Evolutionary conservation across 106 monocot genomes (phyloP).

Genomic region (Dioscorea zingiberensis): DNA sequence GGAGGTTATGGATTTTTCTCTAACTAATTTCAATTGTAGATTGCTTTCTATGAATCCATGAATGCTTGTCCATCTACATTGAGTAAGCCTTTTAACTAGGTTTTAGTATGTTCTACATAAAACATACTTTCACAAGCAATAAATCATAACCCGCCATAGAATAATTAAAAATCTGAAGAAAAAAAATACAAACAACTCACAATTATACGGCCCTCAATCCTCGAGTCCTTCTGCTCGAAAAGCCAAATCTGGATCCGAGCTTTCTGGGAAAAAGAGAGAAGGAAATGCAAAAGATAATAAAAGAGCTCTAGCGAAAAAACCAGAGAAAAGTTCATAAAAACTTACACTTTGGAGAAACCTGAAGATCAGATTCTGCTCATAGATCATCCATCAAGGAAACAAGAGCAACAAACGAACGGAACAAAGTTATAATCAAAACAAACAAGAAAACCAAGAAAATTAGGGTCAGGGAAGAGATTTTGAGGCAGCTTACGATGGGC

Average conservation of each 20-base stretch:
- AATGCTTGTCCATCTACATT: too few species aligned
- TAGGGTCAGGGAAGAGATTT: neutral
- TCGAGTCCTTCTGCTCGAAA: constrained; percentile 78
- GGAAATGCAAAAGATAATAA: neutral
- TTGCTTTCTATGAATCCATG: too few species aligned
- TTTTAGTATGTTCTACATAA: too few species aligned
- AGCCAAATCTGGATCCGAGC: constrained; percentile 86
- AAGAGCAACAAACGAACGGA: too few species aligned
- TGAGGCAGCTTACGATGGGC: constrained; percentile 44
- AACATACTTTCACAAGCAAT: neutral
- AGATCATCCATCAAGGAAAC: neutral
- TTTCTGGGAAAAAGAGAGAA: constrained; percentile 40
- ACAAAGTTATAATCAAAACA: neutral
- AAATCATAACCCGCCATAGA: neutral
- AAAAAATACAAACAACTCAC: constrained; percentile 17
- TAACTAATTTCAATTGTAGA: too few species aligned
- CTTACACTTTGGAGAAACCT: constrained; percentile 97
- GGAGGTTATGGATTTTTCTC: too few species aligned
- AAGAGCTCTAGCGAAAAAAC: neutral
- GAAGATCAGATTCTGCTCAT: constrained; percentile 85
- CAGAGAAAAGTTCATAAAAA: neutral
- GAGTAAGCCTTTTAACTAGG: too few species aligned
- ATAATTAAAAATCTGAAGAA: neutral
- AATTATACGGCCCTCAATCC: constrained; percentile 82
- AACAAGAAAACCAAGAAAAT: neutral